Conservation (phyloP, 2,329 filamentous ascomycete species). For the Samsoniella hepiali region DNA sequence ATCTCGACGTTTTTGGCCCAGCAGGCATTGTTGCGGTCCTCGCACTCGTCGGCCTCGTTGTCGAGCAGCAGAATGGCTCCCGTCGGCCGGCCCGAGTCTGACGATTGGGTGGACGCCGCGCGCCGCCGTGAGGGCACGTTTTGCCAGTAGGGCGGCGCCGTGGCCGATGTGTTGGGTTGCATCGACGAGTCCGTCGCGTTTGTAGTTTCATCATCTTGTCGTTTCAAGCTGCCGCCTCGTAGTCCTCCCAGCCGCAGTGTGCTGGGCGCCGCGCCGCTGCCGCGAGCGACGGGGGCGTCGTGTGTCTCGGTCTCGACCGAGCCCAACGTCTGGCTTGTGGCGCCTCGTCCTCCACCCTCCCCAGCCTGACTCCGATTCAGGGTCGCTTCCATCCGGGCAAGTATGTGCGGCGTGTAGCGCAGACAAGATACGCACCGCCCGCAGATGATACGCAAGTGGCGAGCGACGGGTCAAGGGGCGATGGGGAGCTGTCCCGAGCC, state of each 20-base stretch:
- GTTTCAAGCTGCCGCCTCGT: background rate
- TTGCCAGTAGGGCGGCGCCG: slow-evolving; percentile 46
- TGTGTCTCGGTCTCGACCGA: background rate
- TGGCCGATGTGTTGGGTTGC: slow-evolving; percentile 30
- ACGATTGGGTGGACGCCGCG: slow-evolving; percentile 43
- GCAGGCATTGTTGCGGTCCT: slow-evolving; percentile 55
- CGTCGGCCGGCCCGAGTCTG: slow-evolving; percentile 45
- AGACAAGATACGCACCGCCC: background rate
- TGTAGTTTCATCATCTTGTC: background rate
- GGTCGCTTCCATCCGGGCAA: slow-evolving; percentile 6
- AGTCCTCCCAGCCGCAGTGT: background rate
- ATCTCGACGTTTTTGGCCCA: slow-evolving; percentile 64
- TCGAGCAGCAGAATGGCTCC: slow-evolving; percentile 61
- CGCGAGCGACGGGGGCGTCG: background rate
- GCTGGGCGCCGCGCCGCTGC: background rate
- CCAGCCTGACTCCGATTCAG: background rate
- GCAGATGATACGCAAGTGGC: background rate
- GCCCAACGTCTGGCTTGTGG: background rate
- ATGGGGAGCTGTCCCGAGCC: background rate
- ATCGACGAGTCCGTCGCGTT: slow-evolving; percentile 26
- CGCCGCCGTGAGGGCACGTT: slow-evolving; percentile 35
- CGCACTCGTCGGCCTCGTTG: slow-evolving; percentile 52
- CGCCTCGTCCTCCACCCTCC: background rate
- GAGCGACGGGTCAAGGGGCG: background rate
- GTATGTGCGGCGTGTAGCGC: background rate